Base-by-base conservation (phyloP, 2,329 filamentous ascomycete genomes). In the Teratosphaeria pseudoeucalypti region DNA sequence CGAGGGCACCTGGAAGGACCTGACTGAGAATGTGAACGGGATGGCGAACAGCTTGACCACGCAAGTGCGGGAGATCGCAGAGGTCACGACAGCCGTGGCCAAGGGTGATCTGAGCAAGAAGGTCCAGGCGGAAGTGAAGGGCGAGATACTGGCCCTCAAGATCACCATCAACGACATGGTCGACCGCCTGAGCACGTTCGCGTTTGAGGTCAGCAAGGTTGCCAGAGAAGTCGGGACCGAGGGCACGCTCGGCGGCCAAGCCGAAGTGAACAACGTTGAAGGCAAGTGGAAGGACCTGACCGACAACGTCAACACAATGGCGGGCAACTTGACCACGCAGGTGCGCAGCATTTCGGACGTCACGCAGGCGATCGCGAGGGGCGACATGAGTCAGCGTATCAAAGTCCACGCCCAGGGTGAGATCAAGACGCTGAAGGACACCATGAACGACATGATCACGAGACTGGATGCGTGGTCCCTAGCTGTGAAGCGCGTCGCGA, bases 391-490 rank as follows among this genome's bases (percentile, higher is more conserved):
- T 74, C 89, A 92, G 74, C 94, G 94, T 77, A 96, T 97, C 68
- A 89, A 95, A 65, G 92, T 97, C 7, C 88, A 95, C 68, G 92
- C 92, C 58, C 91, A 92, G 74, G 92, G 92, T 75, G 92, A 97
- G 75, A 96, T 97, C 64, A 83, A 94, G 64, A 87, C 95, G 2
- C 78, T 97, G 57, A 96, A 96, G 73, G 90, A 95, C 71, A 97
- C 92, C 52, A 96, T 96, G 78, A 96, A 96, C 74, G 92, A 96
- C 85, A 96, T 96, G 92, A 92, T 97, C 65, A 92, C 92, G 72
- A 85, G 92, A 63, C 78, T 99, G 56, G 95, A 94, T 61, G 92
- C 92, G 65, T 97, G 96, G 83, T 96, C 92, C 59, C 91, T 95
- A 66, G 92, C 96, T 71, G 88, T 99, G 64, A 94, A 97, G 76